Conservation (phyloP, 2,329 filamentous ascomycete species). For the Ascochyta pisi region DNA sequence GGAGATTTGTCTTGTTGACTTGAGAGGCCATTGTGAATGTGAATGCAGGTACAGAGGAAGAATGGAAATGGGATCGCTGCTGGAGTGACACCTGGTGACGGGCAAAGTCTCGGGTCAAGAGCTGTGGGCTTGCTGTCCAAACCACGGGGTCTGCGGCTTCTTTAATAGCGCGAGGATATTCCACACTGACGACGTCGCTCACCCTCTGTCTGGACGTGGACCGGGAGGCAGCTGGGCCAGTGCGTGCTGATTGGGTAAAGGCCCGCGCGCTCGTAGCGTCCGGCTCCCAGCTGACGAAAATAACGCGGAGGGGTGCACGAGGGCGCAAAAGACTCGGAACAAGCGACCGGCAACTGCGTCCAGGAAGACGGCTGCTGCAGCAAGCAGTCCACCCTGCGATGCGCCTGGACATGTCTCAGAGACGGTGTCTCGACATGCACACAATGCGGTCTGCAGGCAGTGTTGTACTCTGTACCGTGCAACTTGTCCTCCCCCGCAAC, state of each 20-base stretch:
- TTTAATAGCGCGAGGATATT: slow-evolving; percentile 46
- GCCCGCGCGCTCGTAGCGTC: slow-evolving; percentile 25
- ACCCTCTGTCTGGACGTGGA: slow-evolving; percentile 30
- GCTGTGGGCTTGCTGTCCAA: slow-evolving; percentile 51
- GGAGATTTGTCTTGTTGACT: slow-evolving; percentile 91
- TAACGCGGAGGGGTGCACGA: slow-evolving; percentile 34
- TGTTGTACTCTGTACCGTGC: not conserved
- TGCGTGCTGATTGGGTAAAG: slow-evolving; percentile 34
- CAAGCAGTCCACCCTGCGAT: slow-evolving; percentile 5
- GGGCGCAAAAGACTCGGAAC: slow-evolving; percentile 30
- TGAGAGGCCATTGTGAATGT: slow-evolving; percentile 53
- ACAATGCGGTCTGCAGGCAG: slow-evolving; percentile 1
- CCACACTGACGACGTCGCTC: slow-evolving; percentile 42
- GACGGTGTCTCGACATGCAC: not conserved
- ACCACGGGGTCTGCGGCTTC: slow-evolving; percentile 44
- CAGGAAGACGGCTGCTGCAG: slow-evolving; percentile 13
- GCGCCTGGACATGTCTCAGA: slow-evolving; percentile 16
- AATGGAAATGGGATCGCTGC: slow-evolving; percentile 65
- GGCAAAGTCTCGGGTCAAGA: slow-evolving; percentile 62
- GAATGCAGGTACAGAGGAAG: slow-evolving; percentile 58
- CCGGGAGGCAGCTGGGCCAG: slow-evolving; percentile 32
- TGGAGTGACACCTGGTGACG: slow-evolving; percentile 65
- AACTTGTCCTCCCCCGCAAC: slow-evolving; percentile 6
- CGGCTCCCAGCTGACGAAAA: slow-evolving; percentile 38
- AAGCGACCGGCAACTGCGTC: slow-evolving; percentile 26